These are phyloP conservation scores for Euphorbia corollata DNA, from an alignment of 441 rosid species.

Conservation along the genomic window DNA sequence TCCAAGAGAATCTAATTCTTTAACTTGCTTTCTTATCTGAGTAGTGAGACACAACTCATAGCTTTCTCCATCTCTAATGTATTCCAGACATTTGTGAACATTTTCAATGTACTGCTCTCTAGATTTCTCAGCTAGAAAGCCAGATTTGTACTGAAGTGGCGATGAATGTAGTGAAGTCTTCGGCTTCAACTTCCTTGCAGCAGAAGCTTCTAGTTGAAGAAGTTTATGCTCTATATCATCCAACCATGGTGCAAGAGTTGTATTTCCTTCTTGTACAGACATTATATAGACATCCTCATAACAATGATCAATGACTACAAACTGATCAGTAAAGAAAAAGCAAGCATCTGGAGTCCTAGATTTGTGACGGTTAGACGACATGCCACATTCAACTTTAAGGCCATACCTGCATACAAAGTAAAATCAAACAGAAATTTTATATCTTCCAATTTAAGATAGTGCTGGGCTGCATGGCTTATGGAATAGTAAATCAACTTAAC, in stretches of 20 bases:
- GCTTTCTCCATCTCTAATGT: slow-evolving; percentile 94
- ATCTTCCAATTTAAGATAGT: neutral
- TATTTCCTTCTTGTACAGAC: slow-evolving; percentile 47
- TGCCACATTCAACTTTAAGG: slow-evolving; percentile 92
- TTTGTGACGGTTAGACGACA: slow-evolving; percentile 53
- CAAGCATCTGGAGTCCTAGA: slow-evolving; percentile 87
- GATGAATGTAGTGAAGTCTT: slow-evolving; percentile 21
- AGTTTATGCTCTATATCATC: slow-evolving; percentile 63
- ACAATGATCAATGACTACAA: slow-evolving; percentile 64
- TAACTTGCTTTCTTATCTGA: slow-evolving; percentile 49
- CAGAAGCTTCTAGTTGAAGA: slow-evolving; percentile 32
- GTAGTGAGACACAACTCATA: slow-evolving; percentile 94
- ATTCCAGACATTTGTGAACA: slow-evolving; percentile 59
- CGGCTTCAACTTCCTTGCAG: slow-evolving; percentile 24
- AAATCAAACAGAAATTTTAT: neutral
- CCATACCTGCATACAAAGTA: slow-evolving; percentile 44
- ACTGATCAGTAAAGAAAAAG: slow-evolving; percentile 72
- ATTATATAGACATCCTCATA: slow-evolving; percentile 63
- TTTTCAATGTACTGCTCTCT: slow-evolving; percentile 59
- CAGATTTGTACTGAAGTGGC: slow-evolving; percentile 27
- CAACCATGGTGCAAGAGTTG: slow-evolving; percentile 41
- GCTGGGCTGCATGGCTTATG: neutral
- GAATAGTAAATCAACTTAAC: neutral
- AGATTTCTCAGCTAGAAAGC: slow-evolving; percentile 59
- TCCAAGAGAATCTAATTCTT: slow-evolving; percentile 55